Base-by-base conservation (phyloP, 140 eudicot genomes). In the Oenanthe javanica region DNA sequence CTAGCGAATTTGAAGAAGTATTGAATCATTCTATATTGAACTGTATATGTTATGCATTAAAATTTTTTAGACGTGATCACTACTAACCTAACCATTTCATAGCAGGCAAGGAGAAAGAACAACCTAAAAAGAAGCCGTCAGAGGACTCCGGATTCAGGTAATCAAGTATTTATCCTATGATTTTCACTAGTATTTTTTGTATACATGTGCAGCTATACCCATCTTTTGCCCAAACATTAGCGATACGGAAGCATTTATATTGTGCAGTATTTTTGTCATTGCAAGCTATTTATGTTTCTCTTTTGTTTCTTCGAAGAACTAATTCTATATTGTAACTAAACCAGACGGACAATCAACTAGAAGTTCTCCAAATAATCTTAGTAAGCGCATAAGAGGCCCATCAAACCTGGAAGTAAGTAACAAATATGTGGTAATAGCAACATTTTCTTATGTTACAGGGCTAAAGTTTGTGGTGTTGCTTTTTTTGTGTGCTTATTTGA, bases 31-130 rank as follows among this genome's bases (percentile, higher is more conserved):
- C 19, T 19, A 15, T 18, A 19, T 57, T 1, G 6, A 57, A 57
- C 25, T 57, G 63, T 19, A 19, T 19, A 57, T 19, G 64, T 57
- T 18, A 21, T 19, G 64, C 11, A 16, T 19, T 57, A 5, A 57
- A 57, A 12, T 3, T 5, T 6, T 18, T 57, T 5, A 16, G 11
- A 5, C 27, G 3, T 57, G 1, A 57, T 57, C 64, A 57, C 27
- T 57, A 57, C 10, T 57, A 57, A 0, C 7, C 64, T 57, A 57
- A 57, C 23, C 27, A 57, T 57, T 57, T 19, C n/a, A 57, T 57
- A 57, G 96, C 64, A 57, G 64, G 64, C 64, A 1, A 57, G 64
- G 64, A 57, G 64, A 57, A 57, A 19, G 27, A 57, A 19, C 21
- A 16, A 16, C 64, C 11, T 19, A 57, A 19, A 25, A 57, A 57